Base-by-base conservation (phyloP, 2,329 filamentous ascomycete species). In the Aureobasidium subglaciale region DNA sequence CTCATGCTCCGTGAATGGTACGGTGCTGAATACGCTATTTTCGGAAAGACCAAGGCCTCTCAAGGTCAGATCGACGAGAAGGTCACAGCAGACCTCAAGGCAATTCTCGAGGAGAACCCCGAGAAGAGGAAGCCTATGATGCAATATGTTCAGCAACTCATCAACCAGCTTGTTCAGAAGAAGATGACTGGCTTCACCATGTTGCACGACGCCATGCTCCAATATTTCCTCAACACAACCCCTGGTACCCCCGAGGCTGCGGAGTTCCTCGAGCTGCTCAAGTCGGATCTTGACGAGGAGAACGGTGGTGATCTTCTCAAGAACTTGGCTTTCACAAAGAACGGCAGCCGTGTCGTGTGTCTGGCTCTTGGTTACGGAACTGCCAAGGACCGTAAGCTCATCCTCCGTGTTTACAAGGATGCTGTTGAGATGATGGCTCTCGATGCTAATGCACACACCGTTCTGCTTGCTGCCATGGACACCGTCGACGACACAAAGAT, bases 161-260 rank as follows among this genome's bases (percentile, higher is more conserved):
- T 95, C 76, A 96, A 96, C 72, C 84, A 87, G 59, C 81, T 99
- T 38, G 81, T 97, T 45, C 91, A 99, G 73, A 99, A 99, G 81
- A 93, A 93, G 74, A 85, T 93, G 74, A 95, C 90, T 1, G 92
- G 90, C 9, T 97, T 99, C 73, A 97, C 92, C 2, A 95, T 99
- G 81, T 82, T 99, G 18, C 95, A 99, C 71, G 93, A 97, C 66
- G 93, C 93, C 48, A 96, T 99, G 91, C 78, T 96, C 58, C 92
- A 99, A 69, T 99, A 96, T 72, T 96, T 92, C 73, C 75, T 90
- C 53, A 92, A 87, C 64, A 83, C 85, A 43, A 85, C 87, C 61
- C 76, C 82, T 4, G 90, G 87, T 3, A 88, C 85, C 41, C 84
- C 88, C 57, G 92, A 97, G 69, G 85, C 89, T 38, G 87, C 78